These are phyloP conservation scores for Acanthamoeba healyi DNA, from an alignment of 208 protist species.

Conservation along the genomic window DNA sequence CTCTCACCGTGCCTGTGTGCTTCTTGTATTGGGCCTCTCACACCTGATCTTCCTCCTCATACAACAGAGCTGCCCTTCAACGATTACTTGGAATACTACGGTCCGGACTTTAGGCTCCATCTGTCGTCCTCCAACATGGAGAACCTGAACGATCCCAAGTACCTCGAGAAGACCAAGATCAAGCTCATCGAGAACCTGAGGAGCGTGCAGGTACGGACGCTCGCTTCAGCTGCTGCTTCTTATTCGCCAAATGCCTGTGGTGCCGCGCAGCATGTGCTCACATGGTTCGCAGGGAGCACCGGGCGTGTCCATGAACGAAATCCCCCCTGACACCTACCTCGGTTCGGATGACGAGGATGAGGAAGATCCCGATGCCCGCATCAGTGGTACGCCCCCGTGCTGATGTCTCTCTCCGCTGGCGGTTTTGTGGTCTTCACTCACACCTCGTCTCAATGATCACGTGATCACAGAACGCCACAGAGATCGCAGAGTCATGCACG, in stretches of 20 bases:
- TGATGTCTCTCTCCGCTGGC: no score
- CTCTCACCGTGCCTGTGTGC: background rate
- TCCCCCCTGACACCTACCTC: constrained; percentile 82
- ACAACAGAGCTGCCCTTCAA: constrained; percentile 92
- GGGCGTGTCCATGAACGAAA: constrained; percentile 80
- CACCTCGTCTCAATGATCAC: no score
- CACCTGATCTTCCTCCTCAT: background rate
- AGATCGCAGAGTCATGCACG: constrained; percentile 71
- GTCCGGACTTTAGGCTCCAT: constrained; percentile 93
- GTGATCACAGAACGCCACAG: constrained; percentile 4
- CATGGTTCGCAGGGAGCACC: constrained; percentile 82
- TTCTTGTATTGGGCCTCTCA: background rate
- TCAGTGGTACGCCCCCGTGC: constrained; percentile 52
- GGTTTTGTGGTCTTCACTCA: no score
- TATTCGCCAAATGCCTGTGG: no score
- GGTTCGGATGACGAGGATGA: constrained; percentile 84
- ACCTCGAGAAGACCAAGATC: constrained; percentile 84
- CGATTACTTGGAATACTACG: constrained; percentile 95
- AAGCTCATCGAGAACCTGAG: constrained; percentile 83
- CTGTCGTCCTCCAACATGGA: constrained; percentile 81
- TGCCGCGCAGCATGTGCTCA: no score
- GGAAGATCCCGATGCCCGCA: constrained; percentile 80
- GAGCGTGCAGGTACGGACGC: constrained; percentile 71
- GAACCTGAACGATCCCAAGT: constrained; percentile 82
- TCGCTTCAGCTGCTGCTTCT: constrained; percentile 80